phyloP scores from a whole-genome alignment of 257 asterid genomes.

The Nicotiana sylvestris region DNA sequence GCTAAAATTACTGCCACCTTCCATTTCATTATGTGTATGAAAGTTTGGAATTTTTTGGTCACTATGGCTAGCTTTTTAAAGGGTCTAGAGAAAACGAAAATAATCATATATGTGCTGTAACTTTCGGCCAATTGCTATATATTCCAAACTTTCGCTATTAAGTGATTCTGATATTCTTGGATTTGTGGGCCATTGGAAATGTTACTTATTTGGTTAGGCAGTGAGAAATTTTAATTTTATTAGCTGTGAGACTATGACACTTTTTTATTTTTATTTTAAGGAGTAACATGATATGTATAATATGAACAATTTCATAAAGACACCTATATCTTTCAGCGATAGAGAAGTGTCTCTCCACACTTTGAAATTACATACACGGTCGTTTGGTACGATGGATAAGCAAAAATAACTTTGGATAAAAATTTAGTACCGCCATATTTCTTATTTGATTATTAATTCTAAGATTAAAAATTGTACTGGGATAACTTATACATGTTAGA shows the following conservation, averaged over 20 bases:
- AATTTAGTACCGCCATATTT: too few species aligned
- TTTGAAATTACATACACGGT: neutral
- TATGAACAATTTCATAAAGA: neutral
- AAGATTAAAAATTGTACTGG: too few species aligned
- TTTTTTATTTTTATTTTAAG: neutral
- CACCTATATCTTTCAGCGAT: neutral
- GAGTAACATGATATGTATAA: neutral
- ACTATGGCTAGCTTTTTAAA: neutral
- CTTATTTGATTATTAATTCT: too few species aligned
- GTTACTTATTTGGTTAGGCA: conserved; percentile 2
- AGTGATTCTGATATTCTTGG: conserved; percentile 15
- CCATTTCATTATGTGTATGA: conserved; percentile 21
- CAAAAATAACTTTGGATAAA: too few species aligned
- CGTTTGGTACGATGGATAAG: too few species aligned
- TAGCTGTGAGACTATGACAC: conserved; percentile 5
- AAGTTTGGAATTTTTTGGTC: neutral
- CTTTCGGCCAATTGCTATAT: neutral
- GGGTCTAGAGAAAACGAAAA: neutral
- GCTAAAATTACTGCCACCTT: conserved; percentile 21
- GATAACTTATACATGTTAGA: too few species aligned
- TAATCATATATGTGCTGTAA: neutral
- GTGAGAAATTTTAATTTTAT: neutral
- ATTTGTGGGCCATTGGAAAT: conserved; percentile 11
- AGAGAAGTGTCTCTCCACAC: neutral
- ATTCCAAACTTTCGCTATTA: conserved; percentile 4